Evolutionary conservation across 805 yeast genomes (phyloP), one percentile per base, ranked within the genome.

Genomic region (Saccharomycopsis sp.): DNA sequence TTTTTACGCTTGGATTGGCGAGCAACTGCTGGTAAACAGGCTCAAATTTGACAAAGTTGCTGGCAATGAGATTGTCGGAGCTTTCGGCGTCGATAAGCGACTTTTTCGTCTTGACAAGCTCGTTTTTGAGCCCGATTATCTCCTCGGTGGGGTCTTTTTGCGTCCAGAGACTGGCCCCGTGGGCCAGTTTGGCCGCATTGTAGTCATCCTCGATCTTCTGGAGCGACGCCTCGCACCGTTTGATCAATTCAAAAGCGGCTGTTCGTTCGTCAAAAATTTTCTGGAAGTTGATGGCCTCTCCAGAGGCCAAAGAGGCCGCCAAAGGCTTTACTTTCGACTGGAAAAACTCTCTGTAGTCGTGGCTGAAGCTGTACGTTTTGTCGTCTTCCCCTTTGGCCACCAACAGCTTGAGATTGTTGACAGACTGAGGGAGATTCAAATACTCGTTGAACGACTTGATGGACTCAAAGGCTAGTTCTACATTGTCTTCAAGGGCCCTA

Each of bases 391-490:
- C 12, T 5, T 29, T 29, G 2, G 16, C 60, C 57, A 52, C 62
- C 53, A 24, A 70, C 50, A 21, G 58, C 61, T 80, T 82, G 48
- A 89, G 67, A 21, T 79, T 83, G 15, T 73, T 77, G 40, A 89
- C 70, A 1, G 88, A 79, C 50, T 76, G 76, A 1, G 97, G 97
- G 57, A 92, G 74, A 48, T 40, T 50, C 48, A 52, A 78, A 64
- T 80, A 90, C 65, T 91, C 98, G 58, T 91, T 76, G 8, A 89
- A 89, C 0, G 97, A 88, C 1, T 77, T 70, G 52, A 87, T 77
- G 66, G 91, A 94, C 68, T 89, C 87, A 65, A 89, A 82, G 0
- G 96, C 86, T 8, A 91, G 79, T 57, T 88, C 91, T 21, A 83
- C 79, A 60, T 78, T 78, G 60, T 91, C 97, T 51, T 84, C 77